phyloP scores from a whole-genome alignment of 2,329 filamentous ascomycete species.

The Fusarium tuaranense region DNA sequence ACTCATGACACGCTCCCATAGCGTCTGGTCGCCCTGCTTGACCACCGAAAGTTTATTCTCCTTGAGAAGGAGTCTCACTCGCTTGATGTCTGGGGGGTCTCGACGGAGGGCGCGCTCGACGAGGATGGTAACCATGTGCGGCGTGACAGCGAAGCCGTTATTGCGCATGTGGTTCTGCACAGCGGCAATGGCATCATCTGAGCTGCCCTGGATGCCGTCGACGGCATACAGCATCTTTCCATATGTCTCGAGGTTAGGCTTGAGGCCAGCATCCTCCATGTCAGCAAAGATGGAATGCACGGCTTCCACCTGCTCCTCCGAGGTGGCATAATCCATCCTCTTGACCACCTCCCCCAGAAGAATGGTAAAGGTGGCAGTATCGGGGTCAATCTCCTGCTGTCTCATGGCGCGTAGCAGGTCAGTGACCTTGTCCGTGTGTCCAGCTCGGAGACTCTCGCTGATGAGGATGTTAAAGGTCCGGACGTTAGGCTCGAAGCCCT shows the following conservation, averaged over 20 bases:
- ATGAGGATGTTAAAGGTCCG: slow-evolving; percentile 78
- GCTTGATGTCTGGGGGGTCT: slow-evolving; percentile 67
- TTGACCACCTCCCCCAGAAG: slow-evolving; percentile 71
- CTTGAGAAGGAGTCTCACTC: slow-evolving; percentile 70
- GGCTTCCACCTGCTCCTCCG: slow-evolving; percentile 62
- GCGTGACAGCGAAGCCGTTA: slow-evolving; percentile 63
- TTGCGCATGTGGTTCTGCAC: slow-evolving; percentile 73
- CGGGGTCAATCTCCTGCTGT: slow-evolving; percentile 63
- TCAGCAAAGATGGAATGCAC: slow-evolving; percentile 67
- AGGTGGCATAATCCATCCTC: slow-evolving; percentile 52
- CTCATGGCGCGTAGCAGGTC: slow-evolving; percentile 71
- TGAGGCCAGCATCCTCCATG: slow-evolving; percentile 68
- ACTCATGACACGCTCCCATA: slow-evolving; percentile 78
- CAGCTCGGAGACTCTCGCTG: slow-evolving; percentile 65
- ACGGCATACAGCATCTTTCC: slow-evolving; percentile 74
- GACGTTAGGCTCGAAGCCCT: slow-evolving; percentile 67
- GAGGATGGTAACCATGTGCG: slow-evolving; percentile 81
- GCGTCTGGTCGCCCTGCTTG: slow-evolving; percentile 64
- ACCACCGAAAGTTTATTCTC: slow-evolving; percentile 61
- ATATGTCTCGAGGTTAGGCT: slow-evolving; percentile 73
- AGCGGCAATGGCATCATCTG: slow-evolving; percentile 64
- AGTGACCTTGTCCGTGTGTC: slow-evolving; percentile 60
- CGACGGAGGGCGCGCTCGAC: slow-evolving; percentile 74
- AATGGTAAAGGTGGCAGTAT: slow-evolving; percentile 79
- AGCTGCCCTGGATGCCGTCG: slow-evolving; percentile 50